Evolutionary conservation across 2,329 filamentous ascomycete species (phyloP).

Genomic region (Aspergillus sp.): DNA sequence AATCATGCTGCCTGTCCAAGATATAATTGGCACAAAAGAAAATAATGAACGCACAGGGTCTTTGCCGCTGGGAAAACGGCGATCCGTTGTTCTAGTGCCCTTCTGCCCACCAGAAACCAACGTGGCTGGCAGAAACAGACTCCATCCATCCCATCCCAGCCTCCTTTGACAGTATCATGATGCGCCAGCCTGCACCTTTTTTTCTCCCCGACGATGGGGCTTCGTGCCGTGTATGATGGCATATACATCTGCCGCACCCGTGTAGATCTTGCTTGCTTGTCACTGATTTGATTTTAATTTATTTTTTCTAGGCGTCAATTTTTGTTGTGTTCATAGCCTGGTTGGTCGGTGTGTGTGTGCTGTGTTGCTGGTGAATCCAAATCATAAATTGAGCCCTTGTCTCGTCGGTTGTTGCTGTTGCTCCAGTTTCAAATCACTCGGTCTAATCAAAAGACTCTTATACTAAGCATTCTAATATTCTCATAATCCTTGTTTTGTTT

Average conservation of each 20-base stretch:
- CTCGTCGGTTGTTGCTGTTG: background rate
- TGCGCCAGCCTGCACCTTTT: conserved; percentile 22
- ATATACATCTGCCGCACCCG: conserved; percentile 3
- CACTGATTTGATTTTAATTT: background rate
- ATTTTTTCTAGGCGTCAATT: conserved; percentile 1
- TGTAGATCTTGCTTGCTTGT: conserved; percentile 3
- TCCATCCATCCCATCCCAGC: conserved; percentile 19
- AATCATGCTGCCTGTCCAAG: background rate
- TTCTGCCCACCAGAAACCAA: conserved; percentile 10
- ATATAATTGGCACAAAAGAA: background rate
- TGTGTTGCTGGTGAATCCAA: background rate
- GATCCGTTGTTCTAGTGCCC: background rate
- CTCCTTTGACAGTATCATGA: conserved; percentile 23
- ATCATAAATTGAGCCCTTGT: conserved; percentile 10
- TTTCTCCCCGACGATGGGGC: conserved; percentile 17
- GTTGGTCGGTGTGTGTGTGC: background rate
- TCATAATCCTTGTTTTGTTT: background rate
- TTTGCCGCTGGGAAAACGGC: background rate
- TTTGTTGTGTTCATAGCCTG: background rate
- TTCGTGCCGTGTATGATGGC: conserved; percentile 20
- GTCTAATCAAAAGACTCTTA: background rate
- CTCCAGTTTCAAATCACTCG: background rate
- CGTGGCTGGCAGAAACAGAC: conserved; percentile 18
- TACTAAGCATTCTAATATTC: background rate
- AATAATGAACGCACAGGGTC: background rate